Evolutionary conservation across 2,329 filamentous ascomycete species (phyloP).

Genomic region (Diatrype stigma): DNA sequence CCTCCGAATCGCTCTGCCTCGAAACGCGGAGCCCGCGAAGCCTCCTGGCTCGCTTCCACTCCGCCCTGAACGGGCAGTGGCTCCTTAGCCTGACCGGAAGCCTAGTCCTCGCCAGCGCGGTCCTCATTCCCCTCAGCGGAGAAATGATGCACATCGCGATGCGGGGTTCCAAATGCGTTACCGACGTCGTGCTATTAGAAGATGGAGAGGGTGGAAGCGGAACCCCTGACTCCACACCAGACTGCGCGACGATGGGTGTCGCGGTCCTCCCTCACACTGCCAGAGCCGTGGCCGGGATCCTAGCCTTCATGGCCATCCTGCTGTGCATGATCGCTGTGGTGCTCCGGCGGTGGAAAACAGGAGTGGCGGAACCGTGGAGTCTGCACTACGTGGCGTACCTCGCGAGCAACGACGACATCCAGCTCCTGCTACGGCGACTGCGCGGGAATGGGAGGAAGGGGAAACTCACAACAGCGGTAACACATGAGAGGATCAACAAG

Average conservation of each 20-base stretch:
- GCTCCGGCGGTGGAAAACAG: not conserved
- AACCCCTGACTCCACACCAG: no score
- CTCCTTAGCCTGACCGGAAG: slow-evolving; percentile 34
- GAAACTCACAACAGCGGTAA: slow-evolving; percentile 1
- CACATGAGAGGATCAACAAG: slow-evolving; percentile 16
- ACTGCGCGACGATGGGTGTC: not conserved
- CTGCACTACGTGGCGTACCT: slow-evolving; percentile 33
- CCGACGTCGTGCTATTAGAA: no score
- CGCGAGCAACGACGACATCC: slow-evolving; percentile 25
- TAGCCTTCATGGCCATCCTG: not conserved
- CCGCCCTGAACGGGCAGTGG: slow-evolving; percentile 30
- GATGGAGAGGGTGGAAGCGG: not conserved
- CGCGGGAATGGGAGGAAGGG: slow-evolving; percentile 7
- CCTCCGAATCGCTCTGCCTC: slow-evolving; percentile 38
- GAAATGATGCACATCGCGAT: slow-evolving; percentile 37
- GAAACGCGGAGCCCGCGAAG: slow-evolving; percentile 35
- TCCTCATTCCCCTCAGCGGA: slow-evolving; percentile 35
- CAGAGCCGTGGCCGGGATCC: not conserved
- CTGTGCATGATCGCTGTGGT: not conserved
- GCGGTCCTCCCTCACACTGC: not conserved
- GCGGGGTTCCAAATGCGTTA: slow-evolving; percentile 27
- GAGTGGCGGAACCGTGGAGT: slow-evolving; percentile 33
- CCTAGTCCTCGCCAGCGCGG: slow-evolving; percentile 29
- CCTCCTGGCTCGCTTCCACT: slow-evolving; percentile 30
- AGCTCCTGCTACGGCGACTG: slow-evolving; percentile 12